Evolutionary conservation across 2,329 filamentous ascomycete species (phyloP), one percentile per base, ranked within the genome.

Genomic region (Bretziella fagacearum): DNA sequence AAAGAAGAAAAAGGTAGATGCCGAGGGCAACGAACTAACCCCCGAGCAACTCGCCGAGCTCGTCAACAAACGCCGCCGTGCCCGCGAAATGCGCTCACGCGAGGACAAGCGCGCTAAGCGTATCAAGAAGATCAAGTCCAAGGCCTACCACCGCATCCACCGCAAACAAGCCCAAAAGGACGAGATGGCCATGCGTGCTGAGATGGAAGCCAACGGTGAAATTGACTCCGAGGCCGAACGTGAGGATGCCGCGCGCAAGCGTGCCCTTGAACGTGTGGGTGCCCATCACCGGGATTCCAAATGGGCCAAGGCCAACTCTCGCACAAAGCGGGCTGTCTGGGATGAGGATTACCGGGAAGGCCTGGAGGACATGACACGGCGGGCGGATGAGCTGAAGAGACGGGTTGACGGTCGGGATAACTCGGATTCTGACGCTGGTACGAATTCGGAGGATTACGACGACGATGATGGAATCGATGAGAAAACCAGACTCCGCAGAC

Each of bases 61-160:
- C 20, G 71, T 79, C 48, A 77, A 79, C 41, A 77, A 87, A 57
- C 72, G 89, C 48, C 79, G 91, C 10, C 79, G 78, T 60, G 78
- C 84, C 53, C 73, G 91, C 54, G 89, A 96, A 56, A 65, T 94
- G 6, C 72, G 89, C 53, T 94, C 93, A 56, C 74, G 87, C 8
- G 89, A 96, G 63, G 81, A 93, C 57, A 79, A 86, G 36, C 81
- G 86, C 48, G 76, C 86, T 6, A 93, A 87, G 64, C 80, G 91
- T 20, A 85, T 98, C 64, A 94, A 95, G 66, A 96, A 96, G 68
- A 98, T 98, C 66, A 98, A 98, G 70, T 93, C 84, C 60, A 98
- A 95, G 62, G 76, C 86, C 0, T 98, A 93, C 60, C 83, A 89
- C 47, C 80, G 87, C 37, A 81, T 96, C 11, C 89, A 96, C 62